Conservation (phyloP, 225 moss, liverwort and hornwort genomes). For the Polytrichum commune region DNA sequence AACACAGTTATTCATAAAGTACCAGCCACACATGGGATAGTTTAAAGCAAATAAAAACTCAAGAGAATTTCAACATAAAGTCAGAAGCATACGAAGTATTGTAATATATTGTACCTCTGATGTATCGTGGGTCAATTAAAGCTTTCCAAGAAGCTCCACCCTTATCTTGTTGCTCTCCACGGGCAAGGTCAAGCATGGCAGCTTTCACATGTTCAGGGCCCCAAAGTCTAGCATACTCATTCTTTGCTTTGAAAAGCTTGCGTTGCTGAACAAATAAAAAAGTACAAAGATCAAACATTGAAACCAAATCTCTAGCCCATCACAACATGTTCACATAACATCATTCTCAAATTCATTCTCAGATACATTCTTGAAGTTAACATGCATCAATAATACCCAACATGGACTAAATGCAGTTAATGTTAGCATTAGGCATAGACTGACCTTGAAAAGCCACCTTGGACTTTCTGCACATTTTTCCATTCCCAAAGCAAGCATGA, state of each 20-base stretch:
- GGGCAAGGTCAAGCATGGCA: conserved; percentile 62
- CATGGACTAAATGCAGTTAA: no score
- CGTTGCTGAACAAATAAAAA: conserved; percentile 23
- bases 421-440: background rate
- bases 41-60: no score
- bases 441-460: conserved; percentile 58
- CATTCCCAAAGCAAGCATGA: conserved; percentile 44
- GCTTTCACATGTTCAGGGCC: conserved; percentile 58
- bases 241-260: conserved; percentile 40
- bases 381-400: no score
- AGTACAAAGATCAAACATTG: no score
- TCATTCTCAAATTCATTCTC: no score
- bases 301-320: no score
- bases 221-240: conserved; percentile 48
- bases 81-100: no score
- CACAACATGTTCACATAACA: no score
- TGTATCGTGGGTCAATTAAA: conserved; percentile 53
- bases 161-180: conserved; percentile 50
- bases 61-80: no score
- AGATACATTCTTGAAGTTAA: no score
- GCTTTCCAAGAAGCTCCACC: conserved; percentile 61
- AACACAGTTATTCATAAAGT: no score
- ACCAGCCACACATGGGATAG: no score
- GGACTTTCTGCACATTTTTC: conserved; percentile 55
- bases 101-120: conserved; percentile 37